These are phyloP conservation scores for Fraxinus quadrangulata DNA, from an alignment of 257 asterid species.

Conservation along the genomic window DNA sequence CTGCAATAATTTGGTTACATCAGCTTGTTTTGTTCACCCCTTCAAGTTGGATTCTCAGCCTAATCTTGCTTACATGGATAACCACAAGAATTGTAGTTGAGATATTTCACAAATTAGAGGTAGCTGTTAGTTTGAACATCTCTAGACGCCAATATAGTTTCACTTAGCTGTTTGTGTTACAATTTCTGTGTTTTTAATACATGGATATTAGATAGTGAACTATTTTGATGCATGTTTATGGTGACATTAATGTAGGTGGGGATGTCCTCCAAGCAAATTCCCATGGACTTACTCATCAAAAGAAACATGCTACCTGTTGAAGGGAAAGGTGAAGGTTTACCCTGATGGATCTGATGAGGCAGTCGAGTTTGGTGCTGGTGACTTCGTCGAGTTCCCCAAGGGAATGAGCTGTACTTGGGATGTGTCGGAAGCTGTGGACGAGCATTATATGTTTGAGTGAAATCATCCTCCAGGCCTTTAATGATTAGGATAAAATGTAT, in stretches of 20 bases:
- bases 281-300: slow-evolving; percentile 67
- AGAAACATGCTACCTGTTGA: slow-evolving; percentile 62
- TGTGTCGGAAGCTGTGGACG: slow-evolving; percentile 61
- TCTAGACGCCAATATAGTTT: neutral
- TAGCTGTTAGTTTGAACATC: neutral
- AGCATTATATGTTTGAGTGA: slow-evolving; percentile 64
- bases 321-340: slow-evolving; percentile 68
- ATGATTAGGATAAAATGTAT: too few species aligned
- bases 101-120: neutral
- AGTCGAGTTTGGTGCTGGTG: slow-evolving; percentile 64
- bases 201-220: neutral
- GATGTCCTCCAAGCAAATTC: slow-evolving; percentile 72
- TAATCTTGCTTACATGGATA: neutral
- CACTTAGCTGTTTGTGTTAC: too few species aligned
- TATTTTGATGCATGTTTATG: neutral
- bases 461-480: neutral
- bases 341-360: slow-evolving; percentile 59
- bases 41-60: neutral
- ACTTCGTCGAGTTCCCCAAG: slow-evolving; percentile 68
- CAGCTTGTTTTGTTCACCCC: neutral
- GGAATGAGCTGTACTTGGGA: slow-evolving; percentile 83
- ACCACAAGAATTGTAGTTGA: neutral
- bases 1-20: neutral
- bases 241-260: slow-evolving; percentile 47
- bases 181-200: neutral